A percentile compares a stretch with the other conserved stretches of the same genome.
phyloP scores from a whole-genome alignment of 139 green algal species.

The Dunaliella primolecta region DNA sequence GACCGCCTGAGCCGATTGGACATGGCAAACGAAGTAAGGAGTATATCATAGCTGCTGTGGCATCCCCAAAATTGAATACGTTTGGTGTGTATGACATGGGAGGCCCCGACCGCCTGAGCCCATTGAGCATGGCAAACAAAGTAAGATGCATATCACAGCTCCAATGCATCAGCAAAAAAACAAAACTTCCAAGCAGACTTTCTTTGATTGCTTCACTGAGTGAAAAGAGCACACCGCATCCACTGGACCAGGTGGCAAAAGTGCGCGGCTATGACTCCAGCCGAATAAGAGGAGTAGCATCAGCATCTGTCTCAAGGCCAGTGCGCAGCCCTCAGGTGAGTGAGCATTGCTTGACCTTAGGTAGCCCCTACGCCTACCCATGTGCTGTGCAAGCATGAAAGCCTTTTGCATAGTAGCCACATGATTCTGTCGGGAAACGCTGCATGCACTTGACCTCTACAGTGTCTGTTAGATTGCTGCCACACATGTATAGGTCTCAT shows the following conservation, averaged over 20 bases:
- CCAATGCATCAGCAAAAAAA: neutral
- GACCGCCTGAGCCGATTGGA: slow-evolving; percentile 64
- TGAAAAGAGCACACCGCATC: no score
- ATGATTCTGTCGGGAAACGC: neutral
- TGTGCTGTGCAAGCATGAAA: neutral
- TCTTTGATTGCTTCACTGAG: no score
- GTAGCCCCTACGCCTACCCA: no score
- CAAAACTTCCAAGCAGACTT: neutral
- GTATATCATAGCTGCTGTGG: neutral
- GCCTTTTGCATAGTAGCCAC: neutral
- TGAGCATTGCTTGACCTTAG: no score
- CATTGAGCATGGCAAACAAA: neutral
- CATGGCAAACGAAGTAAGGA: slow-evolving; percentile 58
- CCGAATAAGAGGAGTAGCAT: slow-evolving; percentile 19
- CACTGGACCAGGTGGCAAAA: slow-evolving; percentile 26
- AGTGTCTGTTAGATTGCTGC: neutral
- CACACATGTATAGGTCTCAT: neutral
- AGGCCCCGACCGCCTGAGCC: neutral
- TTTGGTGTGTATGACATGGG: neutral
- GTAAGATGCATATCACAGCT: neutral
- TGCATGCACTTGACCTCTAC: neutral
- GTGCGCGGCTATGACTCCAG: slow-evolving; percentile 26
- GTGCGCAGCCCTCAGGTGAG: neutral
- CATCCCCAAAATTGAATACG: neutral
- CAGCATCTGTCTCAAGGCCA: slow-evolving; percentile 18